These are phyloP conservation scores for Aspergillus sergii DNA, from an alignment of 2,329 filamentous ascomycete species.

Conservation along the genomic window DNA sequence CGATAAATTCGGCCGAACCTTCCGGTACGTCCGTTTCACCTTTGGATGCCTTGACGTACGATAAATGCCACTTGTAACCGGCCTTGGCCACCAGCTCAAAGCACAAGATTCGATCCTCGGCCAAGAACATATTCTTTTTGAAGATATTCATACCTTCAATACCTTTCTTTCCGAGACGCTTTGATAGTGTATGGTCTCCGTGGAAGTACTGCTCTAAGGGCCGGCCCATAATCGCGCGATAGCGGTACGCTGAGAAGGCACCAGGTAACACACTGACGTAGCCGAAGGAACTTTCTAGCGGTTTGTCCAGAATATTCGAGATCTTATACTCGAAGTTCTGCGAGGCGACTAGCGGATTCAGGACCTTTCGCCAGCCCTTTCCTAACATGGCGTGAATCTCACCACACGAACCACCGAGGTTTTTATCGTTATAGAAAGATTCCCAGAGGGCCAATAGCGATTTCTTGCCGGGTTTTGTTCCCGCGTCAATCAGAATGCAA, in stretches of 20 bases:
- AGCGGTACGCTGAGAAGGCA: constrained; percentile 97
- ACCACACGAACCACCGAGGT: constrained; percentile 95
- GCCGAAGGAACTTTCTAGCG: constrained; percentile 92
- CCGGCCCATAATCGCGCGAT: constrained; percentile 96
- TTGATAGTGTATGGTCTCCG: constrained; percentile 95
- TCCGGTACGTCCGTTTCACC: constrained; percentile 98
- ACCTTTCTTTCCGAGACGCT: constrained; percentile 95
- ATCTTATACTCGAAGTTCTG: constrained; percentile 99
- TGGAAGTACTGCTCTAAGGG: constrained; percentile 99
- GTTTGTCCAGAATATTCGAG: constrained; percentile 98
- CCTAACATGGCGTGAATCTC: constrained; percentile 99
- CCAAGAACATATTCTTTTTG: constrained; percentile 99
- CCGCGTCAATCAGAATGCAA: constrained; percentile 92
- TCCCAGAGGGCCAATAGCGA: constrained; percentile 94
- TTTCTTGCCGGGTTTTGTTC: constrained; percentile 92
- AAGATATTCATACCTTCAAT: constrained; percentile 99
- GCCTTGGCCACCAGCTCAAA: constrained; percentile 99
- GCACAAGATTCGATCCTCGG: constrained; percentile 99
- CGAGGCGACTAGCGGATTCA: constrained; percentile 94
- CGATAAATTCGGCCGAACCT: constrained; percentile 94
- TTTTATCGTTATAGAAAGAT: constrained; percentile 99
- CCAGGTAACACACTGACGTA: constrained; percentile 97
- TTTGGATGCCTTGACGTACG: constrained; percentile 98
- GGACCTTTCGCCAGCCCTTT: constrained; percentile 76
- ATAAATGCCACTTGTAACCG: constrained; percentile 97